Base-by-base conservation (phyloP, 345 rosid genomes). In the Dipteronia dyeriana region DNA sequence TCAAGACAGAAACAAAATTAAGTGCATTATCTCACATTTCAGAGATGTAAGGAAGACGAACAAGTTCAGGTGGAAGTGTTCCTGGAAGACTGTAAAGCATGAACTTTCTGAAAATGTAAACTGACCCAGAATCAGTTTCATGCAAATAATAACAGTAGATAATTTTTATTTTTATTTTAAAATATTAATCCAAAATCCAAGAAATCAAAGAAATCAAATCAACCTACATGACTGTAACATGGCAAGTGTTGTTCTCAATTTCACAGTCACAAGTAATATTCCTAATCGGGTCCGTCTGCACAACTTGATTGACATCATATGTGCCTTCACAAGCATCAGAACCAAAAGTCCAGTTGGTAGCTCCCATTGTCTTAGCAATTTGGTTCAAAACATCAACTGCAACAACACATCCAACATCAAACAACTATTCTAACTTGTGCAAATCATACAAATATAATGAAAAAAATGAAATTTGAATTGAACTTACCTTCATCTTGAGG, bases 351-450 rank as follows among this genome's bases (percentile, higher is more conserved):
- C 90, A 88, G 82, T 73, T 34, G 3, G 56, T 80, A 3, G 90
- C 84, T 17, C 94, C 88, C 91, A 90, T 60, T 22, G 87, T 73
- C 56, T 31, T 81, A 6, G 75, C 81, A 73, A 87, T 88, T 77
- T 87, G 84, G 23, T 78, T 79, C 75, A 90, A 87, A 60, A 86
- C 90, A 72, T 81, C 90, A 79, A 88, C 94, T 88, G 76, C 20
- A 26, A 23, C 34, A 4, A 57, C 49, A 45, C 49, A 45, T 45
- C 13, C 59, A 54, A 17, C 13, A 59, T 29, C 34, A 3, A 75
- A 11, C 22, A 10, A 31, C n/a, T 4, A 53, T 57, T 17, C 38
- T 25, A 22, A 45, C 9, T 26, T 26, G 38, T 10, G 51, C 29
- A 43, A 68, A 45, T 43, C 14, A 2, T 20, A 22, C 22, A 68